Base-by-base conservation (phyloP, 495 filamentous ascomycete species). In the Lasiosphaeria ovina region DNA sequence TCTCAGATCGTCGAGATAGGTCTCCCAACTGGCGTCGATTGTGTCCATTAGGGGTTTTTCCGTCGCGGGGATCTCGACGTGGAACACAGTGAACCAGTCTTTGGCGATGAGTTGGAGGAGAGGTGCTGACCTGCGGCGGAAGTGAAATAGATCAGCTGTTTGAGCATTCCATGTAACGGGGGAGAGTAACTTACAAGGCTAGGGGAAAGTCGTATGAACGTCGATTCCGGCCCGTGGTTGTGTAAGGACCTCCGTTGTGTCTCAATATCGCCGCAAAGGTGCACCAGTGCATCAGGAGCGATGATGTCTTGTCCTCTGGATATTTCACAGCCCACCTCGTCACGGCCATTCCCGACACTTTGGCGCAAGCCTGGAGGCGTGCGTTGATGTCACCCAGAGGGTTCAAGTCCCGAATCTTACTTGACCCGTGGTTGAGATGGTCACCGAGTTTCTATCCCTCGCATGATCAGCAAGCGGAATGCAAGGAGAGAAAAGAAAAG, bases 211-310 rank as follows among this genome's bases (percentile, higher is more conserved):
- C 54, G 35, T 66, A 70, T 3, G 16, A 11, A 0, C 12, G 24
- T 8, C 52, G 31, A 5, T 47, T 45, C 14, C 4, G 6, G 11
- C 55, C 47, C 4, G n/a, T 56, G 51, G 64, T 62, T 24, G 42
- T 40, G 55, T 63, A 70, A 8, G 45, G 38, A 0, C 57, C 65
- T 0, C 67, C 67, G 11, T 40, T 14, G 7, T 57, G 35, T 4
- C 36, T 63, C 0, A 70, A 33, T 35, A 61, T 68, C 0, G 65
- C 65, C 4, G 61, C 16, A 17, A 63, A 70, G 0, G 60, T 68
- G 2, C 9, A 17, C 50, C 55, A 63, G 35, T 44, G 11, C 3
- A 68, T 58, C 5, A 57, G 63, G 2, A 12, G 10, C 16, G 35
- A 32, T 0, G 51, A 55, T 6, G 54, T 51, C 1, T 2, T 17